These are phyloP conservation scores for Lizonia empirigonia DNA, from an alignment of 2,329 filamentous ascomycete species.

Conservation along the genomic window DNA sequence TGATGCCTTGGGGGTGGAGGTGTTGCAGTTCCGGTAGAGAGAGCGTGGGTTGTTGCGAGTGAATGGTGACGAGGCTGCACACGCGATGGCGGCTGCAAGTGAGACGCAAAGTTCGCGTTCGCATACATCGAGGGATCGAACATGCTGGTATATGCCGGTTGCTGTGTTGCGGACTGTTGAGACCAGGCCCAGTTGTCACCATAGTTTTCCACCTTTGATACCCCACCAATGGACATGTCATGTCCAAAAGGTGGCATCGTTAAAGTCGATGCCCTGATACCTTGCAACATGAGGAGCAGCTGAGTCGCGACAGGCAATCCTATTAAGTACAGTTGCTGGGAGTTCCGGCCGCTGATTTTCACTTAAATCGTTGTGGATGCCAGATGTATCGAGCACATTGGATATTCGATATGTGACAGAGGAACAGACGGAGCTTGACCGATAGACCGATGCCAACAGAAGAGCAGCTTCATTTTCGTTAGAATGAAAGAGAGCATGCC, in stretches of 20 bases:
- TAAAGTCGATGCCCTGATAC: conserved; percentile 41
- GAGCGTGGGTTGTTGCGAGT: conserved; percentile 37
- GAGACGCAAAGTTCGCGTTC: conserved; percentile 31
- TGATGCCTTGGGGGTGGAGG: conserved; percentile 40
- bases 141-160: conserved; percentile 32
- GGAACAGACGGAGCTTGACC: neutral
- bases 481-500: too few relatives aligned
- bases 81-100: conserved; percentile 27
- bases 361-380: neutral
- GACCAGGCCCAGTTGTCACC: conserved; percentile 42
- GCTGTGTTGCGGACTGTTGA: conserved; percentile 32
- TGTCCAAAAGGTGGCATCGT: conserved; percentile 47
- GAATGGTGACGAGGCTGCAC: conserved; percentile 39
- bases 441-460: neutral
- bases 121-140: conserved; percentile 42
- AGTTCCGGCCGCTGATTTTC: neutral
- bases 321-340: neutral
- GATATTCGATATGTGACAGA: neutral
- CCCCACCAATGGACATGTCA: conserved; percentile 38
- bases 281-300: conserved; percentile 45
- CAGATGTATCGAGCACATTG: neutral
- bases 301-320: neutral
- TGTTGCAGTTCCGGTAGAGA: conserved; percentile 32
- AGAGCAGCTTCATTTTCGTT: neutral
- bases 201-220: conserved; percentile 44